phyloP scores from a whole-genome alignment of 305 asterid species.

The Fraxinus sp. region DNA sequence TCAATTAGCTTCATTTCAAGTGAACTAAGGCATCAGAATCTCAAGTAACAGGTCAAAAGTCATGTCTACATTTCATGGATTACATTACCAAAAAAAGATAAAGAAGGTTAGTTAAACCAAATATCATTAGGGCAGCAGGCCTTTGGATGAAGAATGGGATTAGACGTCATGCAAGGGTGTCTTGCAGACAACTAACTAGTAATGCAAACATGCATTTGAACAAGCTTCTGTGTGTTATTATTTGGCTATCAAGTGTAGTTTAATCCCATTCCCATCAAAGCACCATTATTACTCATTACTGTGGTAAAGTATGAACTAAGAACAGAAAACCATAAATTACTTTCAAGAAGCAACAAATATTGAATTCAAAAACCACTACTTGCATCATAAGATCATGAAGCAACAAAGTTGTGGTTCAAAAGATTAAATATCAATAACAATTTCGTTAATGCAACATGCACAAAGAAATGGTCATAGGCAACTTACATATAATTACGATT shows the following conservation, averaged over 20 bases:
- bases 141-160: background rate
- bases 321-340: background rate
- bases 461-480: background rate
- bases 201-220: background rate
- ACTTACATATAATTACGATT: slow-evolving; percentile 56
- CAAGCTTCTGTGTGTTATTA: background rate
- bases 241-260: background rate
- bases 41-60: background rate
- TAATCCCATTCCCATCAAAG: background rate
- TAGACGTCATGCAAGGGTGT: background rate
- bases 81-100: background rate
- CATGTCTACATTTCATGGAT: background rate
- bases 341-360: background rate
- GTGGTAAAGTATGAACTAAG: background rate
- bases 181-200: background rate
- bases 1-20: background rate
- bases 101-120: background rate
- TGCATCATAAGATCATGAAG: background rate
- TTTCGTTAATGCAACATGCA: background rate
- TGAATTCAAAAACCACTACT: background rate
- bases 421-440: background rate
- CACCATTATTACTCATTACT: background rate
- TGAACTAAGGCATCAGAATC: background rate
- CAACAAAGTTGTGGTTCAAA: background rate
- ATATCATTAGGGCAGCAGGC: background rate